Evolutionary conservation across 75 land plant species (phyloP).

Genomic region (Ceratopteris richardii): DNA sequence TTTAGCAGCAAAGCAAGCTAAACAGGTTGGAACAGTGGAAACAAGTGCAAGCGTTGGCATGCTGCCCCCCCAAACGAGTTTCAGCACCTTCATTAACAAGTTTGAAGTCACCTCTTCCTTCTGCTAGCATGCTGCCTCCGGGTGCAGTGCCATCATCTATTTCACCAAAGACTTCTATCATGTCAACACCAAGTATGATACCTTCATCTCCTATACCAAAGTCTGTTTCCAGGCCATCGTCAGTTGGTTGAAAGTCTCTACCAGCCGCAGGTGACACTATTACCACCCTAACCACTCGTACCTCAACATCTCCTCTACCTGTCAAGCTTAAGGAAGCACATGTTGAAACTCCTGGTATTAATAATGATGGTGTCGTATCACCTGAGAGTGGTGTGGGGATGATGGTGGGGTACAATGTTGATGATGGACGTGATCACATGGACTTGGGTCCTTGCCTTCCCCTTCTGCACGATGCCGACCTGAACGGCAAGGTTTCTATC

Average conservation of each 20-base stretch:
- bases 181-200: slow-evolving; percentile 6
- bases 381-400: too few relatives aligned
- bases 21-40: not conserved
- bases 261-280: slow-evolving; percentile 6
- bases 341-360: slow-evolving; percentile 29
- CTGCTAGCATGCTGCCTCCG: slow-evolving; percentile 32
- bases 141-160: slow-evolving; percentile 16
- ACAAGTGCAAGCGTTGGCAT: slow-evolving; percentile 13
- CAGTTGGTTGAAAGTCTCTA: too few relatives aligned
- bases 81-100: slow-evolving; percentile 40
- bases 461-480: too few relatives aligned
- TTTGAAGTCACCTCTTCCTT: slow-evolving; percentile 41
- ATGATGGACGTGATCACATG: too few relatives aligned
- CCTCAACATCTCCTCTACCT: slow-evolving; percentile 3
- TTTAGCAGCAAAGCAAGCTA: too few relatives aligned
- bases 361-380: too few relatives aligned
- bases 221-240: too few relatives aligned
- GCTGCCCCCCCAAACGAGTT: slow-evolving; percentile 45
- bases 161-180: not conserved
- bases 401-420: too few relatives aligned
- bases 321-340: not conserved
- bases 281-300: slow-evolving; percentile 4
- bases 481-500: too few relatives aligned
- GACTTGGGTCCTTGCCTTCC: too few relatives aligned
- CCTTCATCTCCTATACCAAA: too few relatives aligned